Evolutionary conservation across 2,329 filamentous ascomycete species (phyloP), one percentile per base, ranked within the genome.

Genomic region (Aureobasidium sp.): DNA sequence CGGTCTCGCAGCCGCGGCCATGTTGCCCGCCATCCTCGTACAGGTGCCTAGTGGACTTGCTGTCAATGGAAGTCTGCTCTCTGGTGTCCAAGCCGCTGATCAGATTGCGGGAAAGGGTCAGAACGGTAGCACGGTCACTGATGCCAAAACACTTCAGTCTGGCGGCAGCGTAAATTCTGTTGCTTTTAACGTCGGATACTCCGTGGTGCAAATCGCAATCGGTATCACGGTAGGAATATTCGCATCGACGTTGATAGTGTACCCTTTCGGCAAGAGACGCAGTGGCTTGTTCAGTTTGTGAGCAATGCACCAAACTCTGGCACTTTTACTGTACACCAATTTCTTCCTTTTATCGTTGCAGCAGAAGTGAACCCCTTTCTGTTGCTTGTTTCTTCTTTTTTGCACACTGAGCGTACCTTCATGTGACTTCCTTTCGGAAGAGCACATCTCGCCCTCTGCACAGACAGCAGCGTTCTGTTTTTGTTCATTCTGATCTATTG

Each of bases 1-100:
- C 71, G 89, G 88, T 1, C 82, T 96, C 2, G 91, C 91, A 0
- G 91, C 91, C 0, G 90, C 90, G 0, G 88, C 89, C 1, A 90
- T 96, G 80, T 77, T 96, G 11, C 91, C 91, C 0, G 91, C 88
- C 5, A 95, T 96, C 65, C 95, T 95, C 65, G 82, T 85, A 2
- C 82, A 85, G 63, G 83, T 86, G 0, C 84, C 84, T 0, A 82
- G 78, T 2, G 84, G 83, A 1, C 74, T 86, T 2, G 81, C 83
- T 2, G 83, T 84, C 1, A 79, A 77, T 58, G 84, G 84, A 1
- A 80, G 77, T 15, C 70, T 86, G 19, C 78, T 86, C 1, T 76
- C 78, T 0, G 83, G 84, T 15, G 76, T 86, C 48, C 78, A 78
- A 11, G 80, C 78, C 3, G 83, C 84, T 0, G 78, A 85, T 64